Base-by-base conservation (phyloP, 2,329 filamentous ascomycete species). In the Trichoderma sp. region DNA sequence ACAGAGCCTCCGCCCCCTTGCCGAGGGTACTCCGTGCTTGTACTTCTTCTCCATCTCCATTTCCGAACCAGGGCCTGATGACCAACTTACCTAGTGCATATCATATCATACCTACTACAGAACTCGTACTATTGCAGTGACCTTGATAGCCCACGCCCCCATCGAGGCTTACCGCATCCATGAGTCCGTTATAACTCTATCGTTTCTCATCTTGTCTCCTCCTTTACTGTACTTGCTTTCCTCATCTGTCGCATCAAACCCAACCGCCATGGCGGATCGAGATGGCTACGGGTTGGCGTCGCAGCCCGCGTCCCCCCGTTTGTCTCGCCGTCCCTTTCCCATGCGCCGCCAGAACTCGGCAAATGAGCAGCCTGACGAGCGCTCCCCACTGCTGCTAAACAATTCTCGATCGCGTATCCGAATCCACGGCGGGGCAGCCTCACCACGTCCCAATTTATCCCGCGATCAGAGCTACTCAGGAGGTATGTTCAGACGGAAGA, bases 381-480 rank as follows among this genome's bases (percentile, higher is more conserved):
- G 80, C 30, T 84, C 85, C 15, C 81, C 85, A 5, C 78, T 87
- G 11, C 76, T 86, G 3, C 78, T 78, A 7, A 78, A 78, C 12
- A 77, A 76, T 30, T 82, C 83, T 6, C 81, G 81, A 71, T 83
- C 84, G 28, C 83, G 80, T 14, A 79, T 85, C 43, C 83, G 84
- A 73, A 83, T 83, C 51, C 81, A 82, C 11, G 81, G 78, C 47
- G 79, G 76, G 34, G 72, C 76, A 36, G 74, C 73, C 60, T 80
- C 79, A 6, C 77, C 78, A 32, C 75, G 78, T 76, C 28, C 74
- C 18, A 74, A 76, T 61, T 73, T 82, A 4, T 79, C 80, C 18
- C 76, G 81, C 18, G 84, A 85, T 28, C 84, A 86, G 24, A 86
- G 84, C 76, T 84, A 82, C 74, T 77, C 79, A 39, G 84, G 85